Evolutionary conservation across 352 stramenopile species (phyloP).

Genomic region (Globisporangium polare): DNA sequence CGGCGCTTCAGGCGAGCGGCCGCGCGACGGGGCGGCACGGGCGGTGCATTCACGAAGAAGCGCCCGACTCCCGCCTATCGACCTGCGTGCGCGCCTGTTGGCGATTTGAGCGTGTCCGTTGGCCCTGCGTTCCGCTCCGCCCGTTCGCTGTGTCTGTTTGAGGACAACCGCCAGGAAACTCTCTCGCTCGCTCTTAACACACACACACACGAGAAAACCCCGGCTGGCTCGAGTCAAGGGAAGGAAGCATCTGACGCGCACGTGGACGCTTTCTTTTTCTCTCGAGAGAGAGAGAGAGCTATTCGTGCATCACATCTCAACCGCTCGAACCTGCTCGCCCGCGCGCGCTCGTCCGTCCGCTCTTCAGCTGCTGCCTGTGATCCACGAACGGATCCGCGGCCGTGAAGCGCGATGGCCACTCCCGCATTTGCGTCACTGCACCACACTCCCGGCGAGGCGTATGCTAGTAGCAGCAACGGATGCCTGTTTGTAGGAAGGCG

Average conservation of each 20-base stretch:
- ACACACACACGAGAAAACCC: background rate
- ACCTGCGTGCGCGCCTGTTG: no score
- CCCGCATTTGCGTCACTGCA: conserved; percentile 9
- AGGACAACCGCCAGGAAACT: conserved; percentile 7
- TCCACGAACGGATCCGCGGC: background rate
- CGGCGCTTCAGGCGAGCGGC: background rate
- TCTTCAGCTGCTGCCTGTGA: background rate
- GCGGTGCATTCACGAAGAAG: conserved; percentile 7
- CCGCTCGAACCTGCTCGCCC: background rate
- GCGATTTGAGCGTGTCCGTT: background rate
- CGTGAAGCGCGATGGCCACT: conserved; percentile 14
- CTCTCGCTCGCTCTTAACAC: background rate
- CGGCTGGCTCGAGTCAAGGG: background rate
- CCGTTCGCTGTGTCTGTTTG: background rate
- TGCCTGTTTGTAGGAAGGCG: conserved; percentile 46
- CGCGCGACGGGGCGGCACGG: background rate
- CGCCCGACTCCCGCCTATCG: background rate
- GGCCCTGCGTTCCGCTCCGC: background rate
- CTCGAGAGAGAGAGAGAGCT: background rate
- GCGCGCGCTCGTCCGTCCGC: no score
- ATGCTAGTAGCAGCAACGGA: conserved; percentile 2
- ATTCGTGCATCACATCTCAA: conserved; percentile 2
- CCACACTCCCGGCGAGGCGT: conserved; percentile 17
- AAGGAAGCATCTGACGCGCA: background rate
- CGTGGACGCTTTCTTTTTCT: conserved; percentile 5